These are phyloP conservation scores for Camptophora hylomeconis DNA, from an alignment of 2,329 filamentous ascomycete species.

Conservation along the genomic window DNA sequence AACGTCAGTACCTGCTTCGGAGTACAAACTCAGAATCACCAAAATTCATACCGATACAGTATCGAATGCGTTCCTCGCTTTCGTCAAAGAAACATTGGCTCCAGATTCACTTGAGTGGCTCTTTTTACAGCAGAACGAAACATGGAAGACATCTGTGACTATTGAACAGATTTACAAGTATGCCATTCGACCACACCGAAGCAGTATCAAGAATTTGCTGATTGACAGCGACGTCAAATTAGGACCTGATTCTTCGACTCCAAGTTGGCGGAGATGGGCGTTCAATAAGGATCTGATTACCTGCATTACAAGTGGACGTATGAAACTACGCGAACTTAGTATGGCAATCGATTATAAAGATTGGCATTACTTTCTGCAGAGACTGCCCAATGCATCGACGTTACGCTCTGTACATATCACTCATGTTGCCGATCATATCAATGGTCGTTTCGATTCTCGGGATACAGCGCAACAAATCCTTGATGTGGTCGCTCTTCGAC, in stretches of 20 bases:
- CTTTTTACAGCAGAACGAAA: slow-evolving; percentile 56
- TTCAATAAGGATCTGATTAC: slow-evolving; percentile 54
- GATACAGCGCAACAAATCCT: slow-evolving; percentile 66
- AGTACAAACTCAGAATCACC: slow-evolving; percentile 55
- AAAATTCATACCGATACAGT: slow-evolving; percentile 64
- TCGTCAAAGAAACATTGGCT: slow-evolving; percentile 63
- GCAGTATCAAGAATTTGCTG: slow-evolving; percentile 59
- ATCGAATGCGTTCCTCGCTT: slow-evolving; percentile 54
- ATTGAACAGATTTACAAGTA: slow-evolving; percentile 60
- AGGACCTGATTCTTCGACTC: slow-evolving; percentile 17
- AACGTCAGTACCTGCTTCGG: slow-evolving; percentile 19
- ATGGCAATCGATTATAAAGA: slow-evolving; percentile 62
- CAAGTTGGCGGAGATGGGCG: slow-evolving; percentile 57
- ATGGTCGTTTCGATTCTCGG: slow-evolving; percentile 44
- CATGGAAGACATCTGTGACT: slow-evolving; percentile 44
- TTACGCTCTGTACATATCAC: slow-evolving; percentile 60
- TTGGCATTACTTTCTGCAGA: slow-evolving; percentile 71
- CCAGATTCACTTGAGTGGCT: slow-evolving; percentile 70
- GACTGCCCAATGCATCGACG: slow-evolving; percentile 56
- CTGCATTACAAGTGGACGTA: slow-evolving; percentile 64
- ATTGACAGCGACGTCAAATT: slow-evolving; percentile 55
- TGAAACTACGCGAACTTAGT: slow-evolving; percentile 60
- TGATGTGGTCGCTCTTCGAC: slow-evolving; percentile 63
- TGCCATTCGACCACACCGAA: slow-evolving; percentile 55
- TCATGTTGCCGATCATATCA: slow-evolving; percentile 50